These are phyloP conservation scores for Saccharomycopsis hybrid DNA, from an alignment of 1,139 yeast species.

Conservation along the genomic window DNA sequence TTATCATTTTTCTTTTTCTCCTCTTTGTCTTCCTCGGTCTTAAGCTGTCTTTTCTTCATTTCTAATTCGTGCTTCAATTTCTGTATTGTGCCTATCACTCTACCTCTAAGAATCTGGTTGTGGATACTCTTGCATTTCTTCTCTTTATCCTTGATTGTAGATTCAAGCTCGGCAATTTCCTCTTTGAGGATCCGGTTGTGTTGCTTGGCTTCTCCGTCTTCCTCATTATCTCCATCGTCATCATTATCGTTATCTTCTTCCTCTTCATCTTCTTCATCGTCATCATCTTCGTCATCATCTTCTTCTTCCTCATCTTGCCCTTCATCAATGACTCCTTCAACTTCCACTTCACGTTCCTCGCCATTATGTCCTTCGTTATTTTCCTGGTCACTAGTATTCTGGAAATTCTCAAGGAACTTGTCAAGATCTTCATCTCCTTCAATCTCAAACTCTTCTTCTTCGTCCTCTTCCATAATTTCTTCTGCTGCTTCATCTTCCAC, in stretches of 20 bases:
- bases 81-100: conserved; percentile 75
- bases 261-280: conserved; percentile 36
- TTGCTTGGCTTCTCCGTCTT: conserved; percentile 52
- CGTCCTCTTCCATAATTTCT: conserved; percentile 25
- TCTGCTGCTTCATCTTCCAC: conserved; percentile 11
- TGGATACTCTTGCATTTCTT: conserved; percentile 71
- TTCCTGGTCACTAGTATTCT: too few species aligned
- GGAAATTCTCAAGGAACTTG: too few species aligned
- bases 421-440: conserved; percentile 21
- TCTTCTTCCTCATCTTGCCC: conserved; percentile 31
- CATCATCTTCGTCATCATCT: conserved; percentile 34
- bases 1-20: conserved; percentile 29
- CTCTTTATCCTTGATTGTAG: conserved; percentile 71
- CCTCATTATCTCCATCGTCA: conserved; percentile 49
- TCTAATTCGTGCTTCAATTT: conserved; percentile 81
- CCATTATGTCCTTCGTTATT: conserved; percentile 5
- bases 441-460: conserved; percentile 12
- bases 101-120: conserved; percentile 81
- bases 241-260: conserved; percentile 43
- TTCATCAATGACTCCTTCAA: conserved; percentile 28
- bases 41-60: conserved; percentile 67
- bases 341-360: conserved; percentile 24
- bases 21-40: conserved; percentile 32
- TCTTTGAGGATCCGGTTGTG: conserved; percentile 76
- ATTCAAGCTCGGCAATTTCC: conserved; percentile 77